These are phyloP conservation scores for Chlamydomonas asymmetrica DNA, from an alignment of 139 green algal genomes.

Conservation along the genomic window DNA sequence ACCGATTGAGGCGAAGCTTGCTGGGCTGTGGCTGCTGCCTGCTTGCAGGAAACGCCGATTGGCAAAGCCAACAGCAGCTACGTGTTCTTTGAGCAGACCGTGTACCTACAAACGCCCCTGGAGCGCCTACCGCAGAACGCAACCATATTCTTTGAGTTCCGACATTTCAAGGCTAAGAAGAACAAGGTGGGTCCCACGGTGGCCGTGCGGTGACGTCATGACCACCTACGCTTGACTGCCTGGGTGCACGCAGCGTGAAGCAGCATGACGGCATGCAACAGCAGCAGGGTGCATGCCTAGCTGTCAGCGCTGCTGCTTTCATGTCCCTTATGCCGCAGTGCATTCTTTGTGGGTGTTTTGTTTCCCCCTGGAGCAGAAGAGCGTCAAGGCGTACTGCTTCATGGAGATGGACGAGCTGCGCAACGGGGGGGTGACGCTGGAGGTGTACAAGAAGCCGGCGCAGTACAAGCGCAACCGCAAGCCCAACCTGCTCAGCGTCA, in stretches of 20 bases:
- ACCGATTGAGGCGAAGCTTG: not conserved
- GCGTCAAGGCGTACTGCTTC: conserved; percentile 55
- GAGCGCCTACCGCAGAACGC: conserved; percentile 36
- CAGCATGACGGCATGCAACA: too few relatives aligned
- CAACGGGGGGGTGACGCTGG: conserved; percentile 44
- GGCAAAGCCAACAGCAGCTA: conserved; percentile 35
- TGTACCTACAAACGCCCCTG: conserved; percentile 64
- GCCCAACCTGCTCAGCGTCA: conserved; percentile 55
- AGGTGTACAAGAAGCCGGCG: conserved; percentile 73
- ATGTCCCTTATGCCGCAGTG: not conserved
- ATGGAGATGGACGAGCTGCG: conserved; percentile 67
- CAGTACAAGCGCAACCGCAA: conserved; percentile 53
- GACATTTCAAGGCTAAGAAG: conserved; percentile 74
- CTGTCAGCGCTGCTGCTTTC: not conserved
- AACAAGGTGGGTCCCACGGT: conserved; percentile 52
- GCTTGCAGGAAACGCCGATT: conserved; percentile 51
- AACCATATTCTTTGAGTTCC: conserved; percentile 78
- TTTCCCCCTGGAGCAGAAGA: conserved; percentile 50
- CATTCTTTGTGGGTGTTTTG: not conserved
- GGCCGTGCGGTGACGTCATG: too few relatives aligned
- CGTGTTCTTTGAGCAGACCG: conserved; percentile 55
- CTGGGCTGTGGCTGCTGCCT: not conserved
- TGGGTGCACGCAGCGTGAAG: too few relatives aligned
- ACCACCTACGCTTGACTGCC: too few relatives aligned
- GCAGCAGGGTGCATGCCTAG: not conserved